A percentile compares a stretch with the other conserved stretches of the same genome.
Conservation (phyloP, 805 yeast species). For the Saccharomycopsis microspora region DNA sequence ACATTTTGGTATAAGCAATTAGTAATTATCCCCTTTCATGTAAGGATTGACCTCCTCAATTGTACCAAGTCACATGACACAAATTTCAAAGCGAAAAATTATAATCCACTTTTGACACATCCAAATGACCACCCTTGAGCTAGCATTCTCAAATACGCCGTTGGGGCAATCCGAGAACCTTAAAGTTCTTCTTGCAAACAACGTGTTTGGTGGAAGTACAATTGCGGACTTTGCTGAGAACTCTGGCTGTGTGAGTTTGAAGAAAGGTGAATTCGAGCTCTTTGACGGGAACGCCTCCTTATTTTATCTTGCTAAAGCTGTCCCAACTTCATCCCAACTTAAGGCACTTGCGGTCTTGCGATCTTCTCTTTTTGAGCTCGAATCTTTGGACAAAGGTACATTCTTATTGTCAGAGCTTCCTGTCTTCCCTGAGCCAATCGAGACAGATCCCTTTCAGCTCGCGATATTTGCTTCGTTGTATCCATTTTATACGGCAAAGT, state of each 20-base stretch:
- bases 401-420: slow-evolving; percentile 12
- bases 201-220: neutral
- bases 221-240: slow-evolving; percentile 17
- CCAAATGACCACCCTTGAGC: too few species aligned
- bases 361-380: slow-evolving; percentile 13
- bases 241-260: slow-evolving; percentile 3
- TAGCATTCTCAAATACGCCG: neutral
- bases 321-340: neutral
- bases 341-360: slow-evolving; percentile 7
- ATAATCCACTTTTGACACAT: too few species aligned
- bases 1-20: too few species aligned
- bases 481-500: slow-evolving; percentile 21
- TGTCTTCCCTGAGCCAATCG: slow-evolving; percentile 7
- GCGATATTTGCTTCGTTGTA: slow-evolving; percentile 36
- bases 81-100: too few species aligned
- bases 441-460: slow-evolving; percentile 26
- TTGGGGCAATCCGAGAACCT: slow-evolving; percentile 13
- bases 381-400: slow-evolving; percentile 23
- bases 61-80: too few species aligned
- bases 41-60: too few species aligned
- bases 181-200: slow-evolving; percentile 12
- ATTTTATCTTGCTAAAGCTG: slow-evolving; percentile 33
- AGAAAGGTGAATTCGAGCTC: slow-evolving; percentile 33
- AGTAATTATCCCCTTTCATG: too few species aligned
- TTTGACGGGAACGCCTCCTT: slow-evolving; percentile 47